A percentile compares a stretch with the other conserved stretches of the same genome.
Conservation (phyloP, 2,329 filamentous ascomycete species). For the Pezicula neosporulosa region DNA sequence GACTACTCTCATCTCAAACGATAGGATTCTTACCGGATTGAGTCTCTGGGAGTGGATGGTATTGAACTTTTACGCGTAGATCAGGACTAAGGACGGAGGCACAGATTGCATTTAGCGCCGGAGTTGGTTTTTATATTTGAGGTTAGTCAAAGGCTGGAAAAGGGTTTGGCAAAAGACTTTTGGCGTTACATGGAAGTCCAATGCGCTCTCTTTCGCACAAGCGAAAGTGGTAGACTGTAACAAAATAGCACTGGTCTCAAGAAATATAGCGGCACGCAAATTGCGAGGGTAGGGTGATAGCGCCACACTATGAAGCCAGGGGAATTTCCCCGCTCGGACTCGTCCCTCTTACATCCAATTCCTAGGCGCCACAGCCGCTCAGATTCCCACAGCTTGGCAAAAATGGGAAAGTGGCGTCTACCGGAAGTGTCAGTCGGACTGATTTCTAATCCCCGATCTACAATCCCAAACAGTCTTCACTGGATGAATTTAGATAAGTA, state of each 20-base stretch:
- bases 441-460: constrained; percentile 21
- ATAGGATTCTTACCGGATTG: constrained; percentile 3
- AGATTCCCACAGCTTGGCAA: not conserved
- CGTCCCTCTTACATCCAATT: not conserved
- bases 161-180: too few relatives aligned
- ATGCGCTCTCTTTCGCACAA: too few relatives aligned
- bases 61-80: not conserved
- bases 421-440: not conserved
- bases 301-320: too few relatives aligned
- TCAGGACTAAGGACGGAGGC: not conserved
- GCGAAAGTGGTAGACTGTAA: too few relatives aligned
- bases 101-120: constrained; percentile 16
- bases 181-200: too few relatives aligned
- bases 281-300: too few relatives aligned
- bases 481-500: constrained; percentile 13
- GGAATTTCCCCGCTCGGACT: too few relatives aligned
- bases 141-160: too few relatives aligned
- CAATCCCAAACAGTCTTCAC: not conserved
- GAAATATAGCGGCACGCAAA: too few relatives aligned
- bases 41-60: not conserved
- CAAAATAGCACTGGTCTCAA: too few relatives aligned
- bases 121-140: constrained; percentile 4
- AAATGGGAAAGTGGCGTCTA: too few relatives aligned
- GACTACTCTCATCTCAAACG: constrained; percentile 27
- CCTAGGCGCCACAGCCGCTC: not conserved